Conservation (phyloP, 257 asterid species). For the Thymus quinquecostatus region DNA sequence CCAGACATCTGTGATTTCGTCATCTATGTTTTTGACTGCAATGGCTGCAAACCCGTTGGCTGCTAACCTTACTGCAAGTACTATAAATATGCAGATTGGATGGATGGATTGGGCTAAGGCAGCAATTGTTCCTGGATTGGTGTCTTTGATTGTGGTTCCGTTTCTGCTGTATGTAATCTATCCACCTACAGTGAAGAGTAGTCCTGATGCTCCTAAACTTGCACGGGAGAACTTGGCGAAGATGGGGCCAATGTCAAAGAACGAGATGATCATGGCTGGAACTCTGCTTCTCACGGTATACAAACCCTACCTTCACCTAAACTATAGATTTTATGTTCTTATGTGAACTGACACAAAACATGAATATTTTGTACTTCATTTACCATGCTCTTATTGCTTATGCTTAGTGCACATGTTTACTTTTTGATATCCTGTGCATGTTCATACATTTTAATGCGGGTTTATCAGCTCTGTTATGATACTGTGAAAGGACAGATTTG, state of each 20-base stretch:
- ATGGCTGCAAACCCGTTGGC: slow-evolving; percentile 99
- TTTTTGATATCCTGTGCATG: background rate
- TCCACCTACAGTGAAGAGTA: slow-evolving; percentile 86
- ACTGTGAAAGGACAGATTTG: background rate
- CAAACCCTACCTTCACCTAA: background rate
- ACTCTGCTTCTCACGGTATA: slow-evolving; percentile 89
- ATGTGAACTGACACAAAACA: background rate
- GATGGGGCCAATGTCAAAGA: slow-evolving; percentile 97
- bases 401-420: background rate
- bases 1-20: slow-evolving; percentile 90
- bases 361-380: background rate
- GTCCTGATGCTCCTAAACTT: slow-evolving; percentile 97
- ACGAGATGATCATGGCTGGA: slow-evolving; percentile 94
- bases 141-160: slow-evolving; percentile 80
- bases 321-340: background rate
- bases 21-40: slow-evolving; percentile 93
- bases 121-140: slow-evolving; percentile 90
- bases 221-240: slow-evolving; percentile 82
- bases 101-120: slow-evolving; percentile 99
- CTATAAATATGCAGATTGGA: slow-evolving; percentile 70
- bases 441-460: background rate
- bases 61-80: slow-evolving; percentile 73
- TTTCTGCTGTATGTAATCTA: slow-evolving; percentile 69
- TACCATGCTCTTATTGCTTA: background rate
- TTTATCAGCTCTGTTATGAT: background rate